Percentiles rank a stretch among this genome's conserved stretches.
phyloP scores from a whole-genome alignment of 139 green algal genomes.

The Pleodorina starrii region DNA sequence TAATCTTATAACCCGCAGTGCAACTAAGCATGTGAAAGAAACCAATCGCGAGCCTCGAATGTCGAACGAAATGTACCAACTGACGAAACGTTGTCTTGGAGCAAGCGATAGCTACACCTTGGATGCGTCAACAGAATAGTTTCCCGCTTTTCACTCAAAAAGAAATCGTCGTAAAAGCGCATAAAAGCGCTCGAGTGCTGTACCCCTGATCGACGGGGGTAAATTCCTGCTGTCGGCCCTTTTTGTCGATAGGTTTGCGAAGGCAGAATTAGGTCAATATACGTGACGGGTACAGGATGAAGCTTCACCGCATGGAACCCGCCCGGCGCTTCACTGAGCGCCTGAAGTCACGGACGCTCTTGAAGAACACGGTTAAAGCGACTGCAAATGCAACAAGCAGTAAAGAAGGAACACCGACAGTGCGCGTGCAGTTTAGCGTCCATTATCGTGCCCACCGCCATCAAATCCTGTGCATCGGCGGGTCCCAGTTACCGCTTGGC shows the following conservation, averaged over 20 bases:
- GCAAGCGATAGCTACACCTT: neutral
- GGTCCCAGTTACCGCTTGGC: slow-evolving; percentile 84
- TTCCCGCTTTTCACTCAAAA: slow-evolving; percentile 7
- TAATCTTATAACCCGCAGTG: too few relatives aligned
- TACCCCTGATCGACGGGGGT: too few relatives aligned
- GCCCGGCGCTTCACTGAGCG: slow-evolving; percentile 10
- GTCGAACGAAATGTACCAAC: neutral
- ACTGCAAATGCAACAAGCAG: neutral
- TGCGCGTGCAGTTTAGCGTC: slow-evolving; percentile 83
- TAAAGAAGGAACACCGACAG: slow-evolving; percentile 26
- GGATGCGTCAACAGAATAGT: neutral
- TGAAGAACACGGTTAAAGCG: neutral
- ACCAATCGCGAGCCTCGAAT: too few relatives aligned
- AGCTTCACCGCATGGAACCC: slow-evolving; percentile 11
- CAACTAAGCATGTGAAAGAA: too few relatives aligned
- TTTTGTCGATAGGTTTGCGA: too few relatives aligned
- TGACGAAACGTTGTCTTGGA: neutral
- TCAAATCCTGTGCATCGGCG: slow-evolving; percentile 94
- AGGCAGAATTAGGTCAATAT: neutral
- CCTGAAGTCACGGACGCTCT: neutral
- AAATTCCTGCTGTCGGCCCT: too few relatives aligned
- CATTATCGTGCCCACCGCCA: slow-evolving; percentile 89
- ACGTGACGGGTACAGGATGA: neutral
- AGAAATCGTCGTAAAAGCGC: slow-evolving; percentile 17
- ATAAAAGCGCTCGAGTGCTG: neutral